A percentile compares a stretch with the other conserved stretches of the same genome.
These are phyloP conservation scores for Davidsoniella australis DNA, from an alignment of 2,329 filamentous ascomycete species.

Conservation along the genomic window DNA sequence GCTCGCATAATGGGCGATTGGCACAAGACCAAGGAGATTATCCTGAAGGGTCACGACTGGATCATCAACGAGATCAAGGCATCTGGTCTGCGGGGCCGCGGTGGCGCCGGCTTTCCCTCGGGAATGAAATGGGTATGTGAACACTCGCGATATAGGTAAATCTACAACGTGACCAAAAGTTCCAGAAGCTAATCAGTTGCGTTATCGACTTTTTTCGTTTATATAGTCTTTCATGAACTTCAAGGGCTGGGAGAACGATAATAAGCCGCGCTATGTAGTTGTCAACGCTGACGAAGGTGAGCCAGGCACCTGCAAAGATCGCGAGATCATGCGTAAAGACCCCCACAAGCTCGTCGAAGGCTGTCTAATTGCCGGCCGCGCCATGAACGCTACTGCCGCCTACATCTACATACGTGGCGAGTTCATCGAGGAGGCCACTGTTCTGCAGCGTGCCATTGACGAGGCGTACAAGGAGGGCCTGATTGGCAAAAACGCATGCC, in stretches of 20 bases:
- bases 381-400: constrained; percentile 96
- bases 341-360: constrained; percentile 98
- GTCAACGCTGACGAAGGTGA: constrained; percentile 98
- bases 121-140: constrained; percentile 90
- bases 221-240: constrained; percentile 96
- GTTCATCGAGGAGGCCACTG: constrained; percentile 88
- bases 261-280: constrained; percentile 85
- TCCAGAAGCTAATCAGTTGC: not conserved
- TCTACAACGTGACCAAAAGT: too few species aligned
- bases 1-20: constrained; percentile 98
- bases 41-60: constrained; percentile 92
- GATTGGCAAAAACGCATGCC: constrained; percentile 97
- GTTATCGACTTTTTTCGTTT: not conserved
- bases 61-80: constrained; percentile 96
- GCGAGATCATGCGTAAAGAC: constrained; percentile 99
- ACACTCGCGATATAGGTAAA: not conserved
- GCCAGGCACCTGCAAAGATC: constrained; percentile 97
- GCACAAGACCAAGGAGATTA: constrained; percentile 98
- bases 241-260: constrained; percentile 98
- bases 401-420: constrained; percentile 99
- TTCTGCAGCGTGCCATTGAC: constrained; percentile 89
- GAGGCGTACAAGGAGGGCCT: constrained; percentile 89
- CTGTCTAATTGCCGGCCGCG: constrained; percentile 84
- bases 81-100: constrained; percentile 85
- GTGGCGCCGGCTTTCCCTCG: constrained; percentile 93